phyloP scores from a whole-genome alignment of 2,329 filamentous ascomycete genomes.

The Penicillium sp. region DNA sequence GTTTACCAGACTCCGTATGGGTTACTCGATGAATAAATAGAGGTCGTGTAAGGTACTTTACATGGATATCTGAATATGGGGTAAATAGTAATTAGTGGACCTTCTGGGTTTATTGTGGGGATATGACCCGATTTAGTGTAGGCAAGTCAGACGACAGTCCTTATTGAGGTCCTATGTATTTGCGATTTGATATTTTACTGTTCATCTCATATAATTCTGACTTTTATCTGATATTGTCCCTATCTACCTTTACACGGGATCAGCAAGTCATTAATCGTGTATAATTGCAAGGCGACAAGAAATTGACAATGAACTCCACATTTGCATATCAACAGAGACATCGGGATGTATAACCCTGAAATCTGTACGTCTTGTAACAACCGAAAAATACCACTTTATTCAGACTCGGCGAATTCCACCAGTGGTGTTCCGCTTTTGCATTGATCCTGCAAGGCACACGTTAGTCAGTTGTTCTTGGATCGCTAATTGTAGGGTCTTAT shows the following conservation, averaged over 20 bases:
- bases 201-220: too few relatives aligned
- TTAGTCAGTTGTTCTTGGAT: slow-evolving; percentile 21
- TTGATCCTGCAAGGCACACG: slow-evolving; percentile 57
- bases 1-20: background rate
- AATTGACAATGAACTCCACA: background rate
- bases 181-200: background rate
- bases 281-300: background rate
- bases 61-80: background rate
- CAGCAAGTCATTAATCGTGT: background rate
- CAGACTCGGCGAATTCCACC: slow-evolving; percentile 61
- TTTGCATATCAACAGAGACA: background rate
- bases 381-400: background rate
- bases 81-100: background rate
- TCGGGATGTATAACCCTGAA: background rate
- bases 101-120: background rate
- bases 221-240: too few relatives aligned
- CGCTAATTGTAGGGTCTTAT: too few relatives aligned
- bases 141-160: background rate
- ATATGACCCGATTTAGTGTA: background rate
- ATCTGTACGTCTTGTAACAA: background rate
- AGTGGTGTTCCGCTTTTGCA: slow-evolving; percentile 74
- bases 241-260: too few relatives aligned
- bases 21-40: background rate
- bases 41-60: background rate
- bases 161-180: too few relatives aligned